Conservation (phyloP, 116 monocot genomes). For the Zostera marina region DNA sequence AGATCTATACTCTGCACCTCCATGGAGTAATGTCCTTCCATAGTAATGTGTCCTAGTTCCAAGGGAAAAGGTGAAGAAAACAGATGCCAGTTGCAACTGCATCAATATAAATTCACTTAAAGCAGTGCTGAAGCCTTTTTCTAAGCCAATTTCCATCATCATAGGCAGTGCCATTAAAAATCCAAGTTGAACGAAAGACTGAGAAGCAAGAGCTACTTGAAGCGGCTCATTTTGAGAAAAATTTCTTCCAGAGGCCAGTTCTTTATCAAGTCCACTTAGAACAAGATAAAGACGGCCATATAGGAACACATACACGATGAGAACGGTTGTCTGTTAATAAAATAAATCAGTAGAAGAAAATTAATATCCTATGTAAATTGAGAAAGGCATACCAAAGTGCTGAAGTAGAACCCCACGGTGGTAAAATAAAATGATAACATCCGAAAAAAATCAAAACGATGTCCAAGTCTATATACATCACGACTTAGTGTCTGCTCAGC, state of each 20-base stretch:
- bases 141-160: slow-evolving; percentile 98
- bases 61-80: slow-evolving; percentile 90
- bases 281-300: slow-evolving; percentile 89
- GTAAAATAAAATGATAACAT: slow-evolving; percentile 97
- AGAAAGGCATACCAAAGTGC: slow-evolving; percentile 44
- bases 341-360: background rate
- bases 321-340: slow-evolving; percentile 55
- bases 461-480: slow-evolving; percentile 88
- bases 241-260: slow-evolving; percentile 34
- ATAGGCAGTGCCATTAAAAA: slow-evolving; percentile 94
- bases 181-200: slow-evolving; percentile 87
- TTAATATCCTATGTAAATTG: background rate
- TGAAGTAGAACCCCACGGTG: slow-evolving; percentile 83
- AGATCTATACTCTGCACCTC: slow-evolving; percentile 83
- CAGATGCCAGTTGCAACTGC: slow-evolving; percentile 80
- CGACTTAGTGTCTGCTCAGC: slow-evolving; percentile 89
- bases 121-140: slow-evolving; percentile 73
- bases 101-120: slow-evolving; percentile 81
- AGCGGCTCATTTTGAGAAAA: slow-evolving; percentile 65
- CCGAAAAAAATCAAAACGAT: slow-evolving; percentile 95
- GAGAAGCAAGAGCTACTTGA: slow-evolving; percentile 94
- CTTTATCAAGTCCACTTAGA: slow-evolving; percentile 89
- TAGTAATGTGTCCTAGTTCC: slow-evolving; percentile 99
- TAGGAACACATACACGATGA: slow-evolving; percentile 82
- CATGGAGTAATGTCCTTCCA: slow-evolving; percentile 91